These are phyloP conservation scores for Colletotrichum chrysophilum DNA, from an alignment of 2,329 filamentous ascomycete genomes.

Conservation along the genomic window DNA sequence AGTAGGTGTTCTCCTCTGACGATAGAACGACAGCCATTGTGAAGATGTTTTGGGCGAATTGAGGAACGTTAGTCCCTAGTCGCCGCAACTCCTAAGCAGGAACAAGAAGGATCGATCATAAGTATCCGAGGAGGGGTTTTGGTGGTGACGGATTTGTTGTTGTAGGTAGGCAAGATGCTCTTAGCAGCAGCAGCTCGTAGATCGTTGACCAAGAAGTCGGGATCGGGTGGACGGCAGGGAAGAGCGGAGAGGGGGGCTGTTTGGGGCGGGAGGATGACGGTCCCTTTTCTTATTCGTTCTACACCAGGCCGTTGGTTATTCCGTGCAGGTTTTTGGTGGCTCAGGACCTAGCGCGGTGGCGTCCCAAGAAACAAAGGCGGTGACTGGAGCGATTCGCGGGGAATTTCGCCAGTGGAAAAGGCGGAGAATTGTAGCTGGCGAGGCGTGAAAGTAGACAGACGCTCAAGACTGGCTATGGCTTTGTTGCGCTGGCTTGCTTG, in stretches of 20 bases:
- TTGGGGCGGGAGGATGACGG: constrained; percentile 14
- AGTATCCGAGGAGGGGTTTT: background rate
- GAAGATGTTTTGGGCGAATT: constrained; percentile 1
- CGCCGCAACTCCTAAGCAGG: background rate
- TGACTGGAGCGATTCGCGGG: constrained; percentile 24
- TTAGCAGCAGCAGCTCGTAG: constrained; percentile 1
- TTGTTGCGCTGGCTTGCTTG: background rate
- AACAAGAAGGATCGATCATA: constrained; percentile 11
- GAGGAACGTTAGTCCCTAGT: constrained; percentile 16
- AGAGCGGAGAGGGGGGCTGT: constrained; percentile 1
- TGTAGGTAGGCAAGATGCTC: background rate
- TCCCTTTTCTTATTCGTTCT: constrained; percentile 21
- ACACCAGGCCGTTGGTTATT: constrained; percentile 21
- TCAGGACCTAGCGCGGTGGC: constrained; percentile 23
- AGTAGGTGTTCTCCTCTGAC: constrained; percentile 63
- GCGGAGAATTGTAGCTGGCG: constrained; percentile 8
- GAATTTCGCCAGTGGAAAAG: constrained; percentile 14
- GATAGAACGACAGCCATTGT: constrained; percentile 62
- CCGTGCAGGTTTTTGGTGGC: constrained; percentile 21
- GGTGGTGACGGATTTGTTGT: background rate
- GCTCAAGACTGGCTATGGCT: background rate
- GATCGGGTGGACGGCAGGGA: constrained; percentile 4
- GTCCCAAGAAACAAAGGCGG: constrained; percentile 25
- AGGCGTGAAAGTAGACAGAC: constrained; percentile 12
- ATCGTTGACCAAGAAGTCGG: constrained; percentile 14